Percentiles rank a stretch among this genome's conserved stretches.
phyloP scores from a whole-genome alignment of 768 basidiomycete genomes.

The Lactarius quietus region DNA sequence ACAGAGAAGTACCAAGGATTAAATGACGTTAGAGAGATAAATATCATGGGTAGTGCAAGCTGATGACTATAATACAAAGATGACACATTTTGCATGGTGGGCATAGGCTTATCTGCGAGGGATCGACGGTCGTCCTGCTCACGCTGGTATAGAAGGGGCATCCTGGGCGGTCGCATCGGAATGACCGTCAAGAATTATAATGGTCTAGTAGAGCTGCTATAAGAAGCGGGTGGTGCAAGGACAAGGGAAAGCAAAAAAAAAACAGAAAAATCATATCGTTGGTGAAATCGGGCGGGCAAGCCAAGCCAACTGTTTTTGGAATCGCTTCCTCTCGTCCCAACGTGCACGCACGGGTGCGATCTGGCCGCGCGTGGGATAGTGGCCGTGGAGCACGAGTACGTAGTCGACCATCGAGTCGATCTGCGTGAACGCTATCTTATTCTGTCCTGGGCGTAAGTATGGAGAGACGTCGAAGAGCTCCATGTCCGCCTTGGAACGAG shows the following conservation, averaged over 20 bases:
- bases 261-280: neutral
- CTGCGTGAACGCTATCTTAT: slow-evolving; percentile 14
- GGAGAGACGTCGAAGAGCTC: slow-evolving; percentile 18
- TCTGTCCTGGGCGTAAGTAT: slow-evolving; percentile 7
- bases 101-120: neutral
- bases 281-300: slow-evolving; percentile 7
- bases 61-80: neutral
- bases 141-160: neutral
- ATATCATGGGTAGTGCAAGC: neutral
- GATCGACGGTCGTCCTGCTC: neutral
- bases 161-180: neutral
- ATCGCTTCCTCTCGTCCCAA: slow-evolving; percentile 12
- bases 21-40: neutral
- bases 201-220: neutral
- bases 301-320: neutral
- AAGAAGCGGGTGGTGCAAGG: neutral
- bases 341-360: slow-evolving; percentile 1
- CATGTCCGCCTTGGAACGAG: slow-evolving; percentile 5
- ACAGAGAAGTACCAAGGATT: neutral
- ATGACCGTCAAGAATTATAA: neutral
- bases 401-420: slow-evolving; percentile 10
- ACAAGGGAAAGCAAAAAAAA: neutral
- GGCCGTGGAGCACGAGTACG: slow-evolving; percentile 18
- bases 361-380: slow-evolving; percentile 12
- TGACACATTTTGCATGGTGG: too few relatives aligned